A percentile compares a stretch with the other conserved stretches of the same genome.
phyloP scores from a whole-genome alignment of 352 stramenopile genomes.

The Phytophthora citricola region DNA sequence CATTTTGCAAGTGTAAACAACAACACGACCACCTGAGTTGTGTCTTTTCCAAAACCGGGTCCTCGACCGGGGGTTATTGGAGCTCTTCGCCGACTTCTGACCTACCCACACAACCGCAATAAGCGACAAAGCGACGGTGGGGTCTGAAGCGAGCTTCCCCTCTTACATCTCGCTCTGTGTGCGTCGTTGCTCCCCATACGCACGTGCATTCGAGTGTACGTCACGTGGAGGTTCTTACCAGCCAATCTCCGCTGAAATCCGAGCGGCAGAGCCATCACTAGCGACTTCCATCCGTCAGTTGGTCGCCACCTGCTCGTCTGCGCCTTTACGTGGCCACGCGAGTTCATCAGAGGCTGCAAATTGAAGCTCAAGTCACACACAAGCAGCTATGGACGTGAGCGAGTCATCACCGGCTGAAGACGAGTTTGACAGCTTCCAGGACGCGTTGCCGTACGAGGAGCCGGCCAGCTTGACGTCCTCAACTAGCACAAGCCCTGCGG shows the following conservation, averaged over 20 bases:
- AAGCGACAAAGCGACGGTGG: constrained; percentile 25
- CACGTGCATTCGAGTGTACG: constrained; percentile 6
- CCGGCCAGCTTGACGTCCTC: constrained; percentile 44
- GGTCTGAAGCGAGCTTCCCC: constrained; percentile 17
- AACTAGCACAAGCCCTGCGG: constrained; percentile 44
- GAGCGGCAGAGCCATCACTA: constrained; percentile 24
- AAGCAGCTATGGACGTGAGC: constrained; percentile 31
- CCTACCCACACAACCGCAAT: constrained; percentile 26
- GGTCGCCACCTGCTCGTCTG: constrained; percentile 13
- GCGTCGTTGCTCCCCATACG: constrained; percentile 3
- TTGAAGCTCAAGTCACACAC: constrained; percentile 12
- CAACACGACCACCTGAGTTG: constrained; percentile 35
- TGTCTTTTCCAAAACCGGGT: constrained; percentile 7
- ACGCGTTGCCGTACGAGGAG: constrained; percentile 35
- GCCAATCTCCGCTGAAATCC: constrained; percentile 10
- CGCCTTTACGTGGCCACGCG: constrained; percentile 28
- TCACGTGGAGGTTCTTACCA: constrained; percentile 11
- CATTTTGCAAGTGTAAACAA: constrained; percentile 31
- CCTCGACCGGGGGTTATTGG: background rate
- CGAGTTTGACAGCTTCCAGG: constrained; percentile 36
- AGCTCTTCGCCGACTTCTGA: constrained; percentile 12
- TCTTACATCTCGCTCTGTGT: constrained; percentile 6
- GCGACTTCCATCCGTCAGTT: constrained; percentile 12
- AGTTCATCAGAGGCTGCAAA: background rate
- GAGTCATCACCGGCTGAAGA: constrained; percentile 25